A percentile compares a stretch with the other conserved stretches of the same genome.
phyloP scores from a whole-genome alignment of 1,284 basidiomycete species.

The Leccinum pachyderme region DNA sequence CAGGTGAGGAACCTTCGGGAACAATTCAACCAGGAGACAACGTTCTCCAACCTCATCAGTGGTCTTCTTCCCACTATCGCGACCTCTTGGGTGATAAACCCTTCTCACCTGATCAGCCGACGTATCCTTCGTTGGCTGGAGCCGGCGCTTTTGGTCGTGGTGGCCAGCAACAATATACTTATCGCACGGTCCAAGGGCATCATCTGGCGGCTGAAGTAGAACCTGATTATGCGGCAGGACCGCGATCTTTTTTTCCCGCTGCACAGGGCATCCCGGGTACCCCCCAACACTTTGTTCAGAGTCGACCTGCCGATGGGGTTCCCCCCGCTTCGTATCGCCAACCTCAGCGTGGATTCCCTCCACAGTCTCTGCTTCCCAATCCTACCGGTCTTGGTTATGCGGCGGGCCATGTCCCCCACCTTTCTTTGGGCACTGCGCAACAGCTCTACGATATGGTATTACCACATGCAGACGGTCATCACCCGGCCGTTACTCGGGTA shows the following conservation, averaged over 20 bases:
- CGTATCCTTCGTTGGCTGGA: conserved; percentile 65
- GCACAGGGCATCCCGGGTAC: conserved; percentile 32
- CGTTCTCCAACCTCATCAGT: conserved; percentile 41
- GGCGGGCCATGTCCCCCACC: conserved; percentile 52
- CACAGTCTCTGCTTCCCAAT: conserved; percentile 52
- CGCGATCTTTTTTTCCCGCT: conserved; percentile 50
- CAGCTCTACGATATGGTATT: conserved; percentile 79
- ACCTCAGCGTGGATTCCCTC: conserved; percentile 54
- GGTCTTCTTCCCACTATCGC: conserved; percentile 47
- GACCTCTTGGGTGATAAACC: conserved; percentile 41
- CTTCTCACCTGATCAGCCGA: conserved; percentile 51
- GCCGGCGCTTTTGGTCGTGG: conserved; percentile 39
- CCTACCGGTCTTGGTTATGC: conserved; percentile 56
- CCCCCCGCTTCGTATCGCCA: conserved; percentile 55
- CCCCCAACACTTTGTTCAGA: conserved; percentile 47
- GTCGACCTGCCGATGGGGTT: conserved; percentile 46
- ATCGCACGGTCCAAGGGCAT: conserved; percentile 37
- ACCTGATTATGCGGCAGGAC: conserved; percentile 53
- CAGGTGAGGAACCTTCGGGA: conserved; percentile 48
- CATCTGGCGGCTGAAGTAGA: conserved; percentile 53
- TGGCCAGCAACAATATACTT: conserved; percentile 48
- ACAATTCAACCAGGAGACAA: conserved; percentile 33
- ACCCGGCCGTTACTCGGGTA: conserved; percentile 65
- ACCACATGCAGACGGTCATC: conserved; percentile 54
- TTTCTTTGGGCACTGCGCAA: conserved; percentile 67